Evolutionary conservation across 441 rosid species (phyloP).

Genomic region (Manihot esculenta): DNA sequence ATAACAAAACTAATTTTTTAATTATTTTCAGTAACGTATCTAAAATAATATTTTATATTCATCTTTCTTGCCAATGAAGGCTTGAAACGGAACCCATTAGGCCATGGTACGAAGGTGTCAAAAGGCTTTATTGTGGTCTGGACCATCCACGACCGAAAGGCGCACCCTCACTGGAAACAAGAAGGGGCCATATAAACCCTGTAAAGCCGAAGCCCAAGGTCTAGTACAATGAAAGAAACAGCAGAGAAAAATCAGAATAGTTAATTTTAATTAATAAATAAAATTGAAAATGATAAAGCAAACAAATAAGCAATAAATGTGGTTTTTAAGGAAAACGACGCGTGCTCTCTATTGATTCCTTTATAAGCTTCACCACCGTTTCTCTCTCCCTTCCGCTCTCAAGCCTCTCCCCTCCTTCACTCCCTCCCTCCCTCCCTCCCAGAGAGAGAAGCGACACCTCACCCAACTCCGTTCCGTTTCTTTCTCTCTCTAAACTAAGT

Average conservation of each 20-base stretch:
- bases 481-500: neutral
- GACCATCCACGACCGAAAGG: conserved; percentile 14
- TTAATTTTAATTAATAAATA: neutral
- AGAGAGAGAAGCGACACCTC: conserved; percentile 23
- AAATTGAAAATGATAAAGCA: neutral
- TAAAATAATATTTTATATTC: no score
- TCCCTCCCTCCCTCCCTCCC: neutral
- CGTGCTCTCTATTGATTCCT: conserved; percentile 36
- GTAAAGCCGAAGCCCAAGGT: conserved; percentile 8
- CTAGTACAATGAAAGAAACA: neutral
- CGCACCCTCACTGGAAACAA: neutral
- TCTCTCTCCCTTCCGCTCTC: conserved; percentile 20
- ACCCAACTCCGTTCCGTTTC: conserved; percentile 24
- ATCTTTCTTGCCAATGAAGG: no score
- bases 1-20: no score
- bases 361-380: conserved; percentile 22
- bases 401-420: neutral
- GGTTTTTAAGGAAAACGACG: conserved; percentile 24
- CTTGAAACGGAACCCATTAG: neutral
- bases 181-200: neutral
- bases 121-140: neutral
- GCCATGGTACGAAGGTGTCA: neutral
- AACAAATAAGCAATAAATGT: conserved; percentile 22
- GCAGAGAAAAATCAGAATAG: no score
- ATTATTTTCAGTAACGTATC: no score